These are phyloP conservation scores for Epichloe festucae DNA, from an alignment of 2,329 filamentous ascomycete species.

Conservation along the genomic window DNA sequence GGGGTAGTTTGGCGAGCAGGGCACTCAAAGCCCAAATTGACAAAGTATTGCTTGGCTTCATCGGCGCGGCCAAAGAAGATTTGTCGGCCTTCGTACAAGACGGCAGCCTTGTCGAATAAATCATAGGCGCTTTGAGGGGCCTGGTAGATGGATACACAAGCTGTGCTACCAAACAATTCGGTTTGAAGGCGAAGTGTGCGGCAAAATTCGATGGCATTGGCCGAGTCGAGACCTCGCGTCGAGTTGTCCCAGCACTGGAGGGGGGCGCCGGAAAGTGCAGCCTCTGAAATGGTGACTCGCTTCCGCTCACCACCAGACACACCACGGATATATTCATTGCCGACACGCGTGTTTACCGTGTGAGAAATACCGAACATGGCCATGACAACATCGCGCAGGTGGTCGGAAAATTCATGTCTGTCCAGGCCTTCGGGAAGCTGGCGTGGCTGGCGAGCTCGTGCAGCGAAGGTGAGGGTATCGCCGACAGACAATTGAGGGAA, in stretches of 20 bases:
- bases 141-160: conserved; percentile 63
- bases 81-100: conserved; percentile 47
- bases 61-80: conserved; percentile 50
- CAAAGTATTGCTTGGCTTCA: conserved; percentile 51
- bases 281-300: conserved; percentile 51
- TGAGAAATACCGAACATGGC: conserved; percentile 63
- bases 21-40: conserved; percentile 54
- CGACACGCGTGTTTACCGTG: conserved; percentile 59
- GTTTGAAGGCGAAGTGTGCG: conserved; percentile 56
- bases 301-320: conserved; percentile 63
- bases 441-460: conserved; percentile 53
- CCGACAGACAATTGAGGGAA: conserved; percentile 67
- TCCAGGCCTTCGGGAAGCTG: conserved; percentile 45
- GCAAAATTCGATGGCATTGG: conserved; percentile 64
- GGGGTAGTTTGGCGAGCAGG: conserved; percentile 52
- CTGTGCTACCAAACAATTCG: conserved; percentile 52
- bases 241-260: conserved; percentile 61
- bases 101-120: conserved; percentile 44
- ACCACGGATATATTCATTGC: conserved; percentile 63
- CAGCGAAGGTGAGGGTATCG: conserved; percentile 68
- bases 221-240: conserved; percentile 60
- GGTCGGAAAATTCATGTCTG: conserved; percentile 33
- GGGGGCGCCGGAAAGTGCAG: conserved; percentile 45
- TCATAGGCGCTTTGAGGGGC: conserved; percentile 53
- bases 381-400: conserved; percentile 61